Percentiles rank a stretch among this genome's conserved stretches.
These are phyloP conservation scores for Antrodiella citrinella DNA, from an alignment of 768 basidiomycete genomes.

Conservation along the genomic window DNA sequence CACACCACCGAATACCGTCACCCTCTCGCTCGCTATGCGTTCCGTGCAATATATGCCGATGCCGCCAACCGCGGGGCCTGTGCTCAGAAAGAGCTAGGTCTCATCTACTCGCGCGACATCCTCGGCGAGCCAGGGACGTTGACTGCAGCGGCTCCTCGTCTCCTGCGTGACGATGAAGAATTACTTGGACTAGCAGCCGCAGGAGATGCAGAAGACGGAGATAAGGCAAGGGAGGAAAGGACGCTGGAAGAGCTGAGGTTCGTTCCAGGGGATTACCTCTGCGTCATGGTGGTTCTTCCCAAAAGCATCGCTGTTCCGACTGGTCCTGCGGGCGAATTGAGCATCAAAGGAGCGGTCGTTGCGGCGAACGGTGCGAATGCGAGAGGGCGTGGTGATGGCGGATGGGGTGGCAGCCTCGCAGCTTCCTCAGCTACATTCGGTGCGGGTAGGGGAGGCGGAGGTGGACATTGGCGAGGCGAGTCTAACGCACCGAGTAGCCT, in stretches of 20 bases:
- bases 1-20: conserved; percentile 66
- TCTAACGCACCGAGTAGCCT: conserved; percentile 48
- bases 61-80: conserved; percentile 63
- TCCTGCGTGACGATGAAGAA: conserved; percentile 42
- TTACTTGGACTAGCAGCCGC: conserved; percentile 6
- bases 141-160: conserved; percentile 46
- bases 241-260: conserved; percentile 76
- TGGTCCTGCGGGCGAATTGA: conserved; percentile 40
- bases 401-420: conserved; percentile 37
- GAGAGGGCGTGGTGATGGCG: conserved; percentile 33
- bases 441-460: conserved; percentile 39
- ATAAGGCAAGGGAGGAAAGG: conserved; percentile 31
- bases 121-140: conserved; percentile 70
- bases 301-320: conserved; percentile 39
- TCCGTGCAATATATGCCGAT: conserved; percentile 75
- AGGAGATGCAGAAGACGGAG: neutral
- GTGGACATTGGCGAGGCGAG: conserved; percentile 69
- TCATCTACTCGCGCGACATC: conserved; percentile 78
- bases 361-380: conserved; percentile 29
- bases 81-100: conserved; percentile 71
- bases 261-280: conserved; percentile 73
- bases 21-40: conserved; percentile 74
- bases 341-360: conserved; percentile 42
- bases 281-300: conserved; percentile 67
- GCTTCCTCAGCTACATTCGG: conserved; percentile 26